Evolutionary conservation across 345 rosid genomes (phyloP), one percentile per base, ranked within the genome.

Genomic region (Populus davidiana): DNA sequence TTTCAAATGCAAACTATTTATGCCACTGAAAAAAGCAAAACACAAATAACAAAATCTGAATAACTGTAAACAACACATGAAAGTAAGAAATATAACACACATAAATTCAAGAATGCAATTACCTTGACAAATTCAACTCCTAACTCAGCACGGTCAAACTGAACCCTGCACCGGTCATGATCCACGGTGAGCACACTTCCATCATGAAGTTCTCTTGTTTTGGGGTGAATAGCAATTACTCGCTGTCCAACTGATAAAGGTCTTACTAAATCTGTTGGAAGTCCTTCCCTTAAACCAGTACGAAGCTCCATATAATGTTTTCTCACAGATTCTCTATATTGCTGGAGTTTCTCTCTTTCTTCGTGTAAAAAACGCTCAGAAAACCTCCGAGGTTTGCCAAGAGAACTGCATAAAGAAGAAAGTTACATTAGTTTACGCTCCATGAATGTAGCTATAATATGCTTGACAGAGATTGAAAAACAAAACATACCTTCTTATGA

Each of bases 201-300:
- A 71, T 75, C 81, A 49, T 67, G 41, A 67, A 82, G 74, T 72
- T 82, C 82, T 67, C 85, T 82, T 39, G 77, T 78, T 71, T 69
- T 75, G 27, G 85, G 85, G 75, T 82, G 79, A 56, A 78, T 5
- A 66, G 85, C 82, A 67, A 75, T 78, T 63, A 82, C 82, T 54
- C 68, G 76, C 38, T 82, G 82, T 25, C 82, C 85, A 70, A 82
- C 85, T 13, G 70, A 71, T 72, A 82, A 71, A 25, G 85, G 85
- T 71, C 54, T 82, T n/a, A 80, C 85, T 78, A 82, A 75, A 82
- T 82, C 85, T 61, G 82, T 79, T 54, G 85, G 85, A 71, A 82
- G 80, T 70, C 85, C 85, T 7, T 78, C 79, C 56, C 77, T 82
- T 33, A 68, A 27, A 67, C 82, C 85, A 56, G 66, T 75, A 6